Conservation (phyloP, 306 rosid genomes). For the Glycine tomentella region DNA sequence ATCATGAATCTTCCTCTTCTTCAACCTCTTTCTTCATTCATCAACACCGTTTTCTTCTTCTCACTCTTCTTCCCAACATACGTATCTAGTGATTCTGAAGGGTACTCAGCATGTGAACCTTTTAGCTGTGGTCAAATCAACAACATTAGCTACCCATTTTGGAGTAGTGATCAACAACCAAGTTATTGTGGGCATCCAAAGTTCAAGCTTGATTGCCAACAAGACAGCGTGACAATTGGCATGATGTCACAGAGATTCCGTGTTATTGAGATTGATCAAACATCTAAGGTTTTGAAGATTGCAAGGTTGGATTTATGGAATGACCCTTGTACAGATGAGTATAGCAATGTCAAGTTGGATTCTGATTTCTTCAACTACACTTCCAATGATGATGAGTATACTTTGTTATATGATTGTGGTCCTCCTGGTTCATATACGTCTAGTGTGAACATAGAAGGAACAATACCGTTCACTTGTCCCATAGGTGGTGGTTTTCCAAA, state of each 20-base stretch:
- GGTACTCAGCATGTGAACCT: conserved; percentile 45
- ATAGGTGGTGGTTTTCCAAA: background rate
- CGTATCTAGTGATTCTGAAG: conserved; percentile 23
- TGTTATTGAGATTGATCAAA: conserved; percentile 30
- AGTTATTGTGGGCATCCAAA: conserved; percentile 52
- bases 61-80: conserved; percentile 32
- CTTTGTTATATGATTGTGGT: conserved; percentile 48
- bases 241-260: conserved; percentile 40
- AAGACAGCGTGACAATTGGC: conserved; percentile 29
- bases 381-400: conserved; percentile 16
- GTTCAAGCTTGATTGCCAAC: conserved; percentile 49
- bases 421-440: background rate
- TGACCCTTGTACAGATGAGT: conserved; percentile 15
- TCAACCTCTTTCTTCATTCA: background rate
- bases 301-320: conserved; percentile 51
- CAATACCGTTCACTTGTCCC: background rate
- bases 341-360: conserved; percentile 35
- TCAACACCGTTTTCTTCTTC: conserved; percentile 43
- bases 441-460: background rate
- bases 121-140: conserved; percentile 52
- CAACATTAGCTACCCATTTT: conserved; percentile 51
- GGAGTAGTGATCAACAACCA: conserved; percentile 38
- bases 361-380: conserved; percentile 40
- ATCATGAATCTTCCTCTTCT: conserved; percentile 28
- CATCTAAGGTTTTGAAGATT: conserved; percentile 27